Percentiles rank a stretch among this genome's conserved stretches.
Conservation (phyloP, 176 grass and related monocot species). For the Musa troglodytarum region DNA sequence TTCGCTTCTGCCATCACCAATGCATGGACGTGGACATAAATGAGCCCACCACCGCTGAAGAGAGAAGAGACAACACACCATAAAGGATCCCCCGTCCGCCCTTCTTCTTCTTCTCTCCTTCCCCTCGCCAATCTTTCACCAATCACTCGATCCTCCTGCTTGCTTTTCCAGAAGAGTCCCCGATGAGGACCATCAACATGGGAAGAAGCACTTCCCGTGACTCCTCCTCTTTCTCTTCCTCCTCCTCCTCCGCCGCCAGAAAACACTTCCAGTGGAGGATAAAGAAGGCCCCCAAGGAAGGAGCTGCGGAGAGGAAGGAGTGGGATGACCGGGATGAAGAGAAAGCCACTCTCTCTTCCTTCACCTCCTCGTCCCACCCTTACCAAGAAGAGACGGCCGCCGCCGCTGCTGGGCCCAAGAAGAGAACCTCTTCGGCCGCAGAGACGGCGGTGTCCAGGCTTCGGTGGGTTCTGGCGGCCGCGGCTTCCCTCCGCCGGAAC, state of each 20-base stretch:
- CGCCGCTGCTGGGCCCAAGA: background rate
- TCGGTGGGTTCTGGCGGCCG: background rate
- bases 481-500: background rate
- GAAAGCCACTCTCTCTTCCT: background rate
- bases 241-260: background rate
- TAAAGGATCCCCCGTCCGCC: too few species aligned
- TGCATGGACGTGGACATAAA: too few species aligned
- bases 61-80: too few species aligned
- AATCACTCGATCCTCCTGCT: background rate
- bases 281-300: background rate
- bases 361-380: background rate
- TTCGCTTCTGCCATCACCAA: too few species aligned
- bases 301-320: background rate
- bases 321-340: background rate
- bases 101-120: too few species aligned
- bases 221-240: background rate
- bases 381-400: background rate
- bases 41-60: too few species aligned
- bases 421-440: background rate
- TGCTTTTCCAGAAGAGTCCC: background rate
- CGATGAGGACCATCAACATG: background rate
- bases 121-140: too few species aligned
- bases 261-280: constrained; percentile 7
- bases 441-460: background rate
- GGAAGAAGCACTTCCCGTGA: background rate